Evolutionary conservation across 257 asterid species (phyloP), one percentile per base, ranked within the genome.

Genomic region (Knoxia roxburghii): DNA sequence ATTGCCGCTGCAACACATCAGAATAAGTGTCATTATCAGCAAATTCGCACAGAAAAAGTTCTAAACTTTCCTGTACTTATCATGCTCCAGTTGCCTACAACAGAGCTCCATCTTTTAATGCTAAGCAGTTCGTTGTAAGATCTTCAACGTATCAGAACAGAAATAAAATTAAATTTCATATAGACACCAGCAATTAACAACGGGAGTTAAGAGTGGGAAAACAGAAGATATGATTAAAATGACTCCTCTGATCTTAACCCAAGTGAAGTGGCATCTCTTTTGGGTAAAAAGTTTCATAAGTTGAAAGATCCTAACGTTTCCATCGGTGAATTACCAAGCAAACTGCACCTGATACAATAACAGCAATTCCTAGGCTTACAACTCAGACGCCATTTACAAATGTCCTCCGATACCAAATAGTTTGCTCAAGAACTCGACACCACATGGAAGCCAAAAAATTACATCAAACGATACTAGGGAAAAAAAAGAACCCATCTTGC

Each of bases 1-100:
- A 61, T 43, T 61, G 60, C 74, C 48, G 5, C 49, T 69, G 64
- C 9, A 37, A 45, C 41, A 72, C 43, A 50, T 33, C 39, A 70
- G 64, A 40, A 30, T 30, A 61, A 71, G 13, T 3, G 7, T 15
- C 55, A 73, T 1, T 32, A 45, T 52, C 66, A 76, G 51, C 20
- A n/a, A 14, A 68, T 12, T 15, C 12, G 18, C 24, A 29, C 23
- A 20, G 1, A 32, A n/a, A 29, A n/a, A n/a, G 13, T 26, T 26
- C 23, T 1, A 32, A 48, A 29, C 24, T 65, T n/a, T 17, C 59
- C 46, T 20, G 23, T n/a, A 33, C 45, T 45, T 6, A 23, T 33
- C 0, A 57, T 20, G 2, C 58, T 43, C 17, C 41, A 5, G 13
- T 27, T 27, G 13, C 32, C 26, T 8, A 27, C 7, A 30, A 7